A percentile compares a stretch with the other conserved stretches of the same genome.
phyloP scores from a whole-genome alignment of 2,329 filamentous ascomycete genomes.

The Sporothrix sp. region DNA sequence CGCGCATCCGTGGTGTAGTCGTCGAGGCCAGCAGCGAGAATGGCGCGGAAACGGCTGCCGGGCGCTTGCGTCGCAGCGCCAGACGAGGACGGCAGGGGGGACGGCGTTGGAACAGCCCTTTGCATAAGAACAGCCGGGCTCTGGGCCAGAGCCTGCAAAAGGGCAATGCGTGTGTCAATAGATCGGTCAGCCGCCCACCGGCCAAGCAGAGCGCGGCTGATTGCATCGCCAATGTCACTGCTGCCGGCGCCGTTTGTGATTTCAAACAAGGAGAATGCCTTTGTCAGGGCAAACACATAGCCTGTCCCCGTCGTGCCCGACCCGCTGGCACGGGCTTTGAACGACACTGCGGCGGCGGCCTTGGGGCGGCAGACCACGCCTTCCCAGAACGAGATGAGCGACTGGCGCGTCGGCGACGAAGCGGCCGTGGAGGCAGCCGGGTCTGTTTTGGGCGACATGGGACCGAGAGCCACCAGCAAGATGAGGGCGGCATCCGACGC shows the following conservation, averaged over 20 bases:
- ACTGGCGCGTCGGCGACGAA: neutral
- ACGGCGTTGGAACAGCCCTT: neutral
- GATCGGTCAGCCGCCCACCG: conserved; percentile 43
- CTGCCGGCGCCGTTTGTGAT: neutral
- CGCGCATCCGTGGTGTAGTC: conserved; percentile 87
- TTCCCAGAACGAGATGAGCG: conserved; percentile 36
- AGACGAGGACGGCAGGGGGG: conserved; percentile 16
- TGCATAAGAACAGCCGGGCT: conserved; percentile 32
- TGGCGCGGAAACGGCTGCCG: conserved; percentile 31
- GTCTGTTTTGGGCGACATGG: neutral
- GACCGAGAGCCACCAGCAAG: conserved; percentile 29
- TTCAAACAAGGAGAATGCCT: conserved; percentile 35
- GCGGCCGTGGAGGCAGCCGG: conserved; percentile 31
- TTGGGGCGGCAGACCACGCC: conserved; percentile 28
- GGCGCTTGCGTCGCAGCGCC: conserved; percentile 21
- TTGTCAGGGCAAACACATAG: conserved; percentile 44
- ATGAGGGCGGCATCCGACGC: conserved; percentile 42
- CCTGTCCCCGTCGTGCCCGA: conserved; percentile 33
- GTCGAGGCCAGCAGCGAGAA: conserved; percentile 55
- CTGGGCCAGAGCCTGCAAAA: conserved; percentile 44
- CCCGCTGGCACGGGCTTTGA: conserved; percentile 16
- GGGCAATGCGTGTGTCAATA: conserved; percentile 44
- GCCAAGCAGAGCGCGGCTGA: conserved; percentile 33
- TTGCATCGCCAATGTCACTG: conserved; percentile 13
- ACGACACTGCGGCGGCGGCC: conserved; percentile 2